Base-by-base conservation (phyloP, 2,329 filamentous ascomycete genomes). In the Chrysoporthe puriensis region DNA sequence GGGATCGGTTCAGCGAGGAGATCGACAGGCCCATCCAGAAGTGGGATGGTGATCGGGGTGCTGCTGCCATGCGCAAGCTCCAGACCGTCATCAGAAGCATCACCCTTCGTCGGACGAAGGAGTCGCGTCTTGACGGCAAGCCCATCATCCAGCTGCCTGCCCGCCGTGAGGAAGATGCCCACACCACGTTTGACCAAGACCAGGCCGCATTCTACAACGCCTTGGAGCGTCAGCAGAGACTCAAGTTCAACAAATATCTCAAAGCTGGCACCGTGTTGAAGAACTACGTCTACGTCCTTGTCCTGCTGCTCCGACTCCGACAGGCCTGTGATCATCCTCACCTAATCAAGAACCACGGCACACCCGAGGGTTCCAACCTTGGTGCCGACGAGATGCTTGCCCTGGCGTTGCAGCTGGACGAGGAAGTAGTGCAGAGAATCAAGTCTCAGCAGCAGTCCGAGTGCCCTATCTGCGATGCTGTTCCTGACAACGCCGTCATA, bases 271-370 rank as follows among this genome's bases (percentile, higher is more conserved):
- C 72, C 1, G 67, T 69, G 1, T 61, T 69, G 43, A 64, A 84
- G 66, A 87, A 91, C 66, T 97, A 96, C 75, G 90, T 90, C 3
- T 90, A 90, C 69, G 89, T 96, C 48, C 81, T 97, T 21, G 90
- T 95, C 5, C 82, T 96, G 18, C 83, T 94, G 60, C 83, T 94
- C 52, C 88, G 91, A 36, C 83, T 94, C 11, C 88, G 92, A 36
- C 91, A 94, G 77, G 89, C 89, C n/a, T 92, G 90, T 73, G 93
- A 91, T 71, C 91, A 94, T 75, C 91, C 91, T 1, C 87, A 92
- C 73, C 86, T 91, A 58, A 83, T 87, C 61, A 64, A 67, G 56
- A 62, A 77, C 26, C 71, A 74, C 42, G 70, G 71, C 7, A 74
- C 77, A 16, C 76, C 76, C 5, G 73, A 77, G 2, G 75, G 74